phyloP scores from a whole-genome alignment of 352 stramenopile species.

The Blastocystis sp. region DNA sequence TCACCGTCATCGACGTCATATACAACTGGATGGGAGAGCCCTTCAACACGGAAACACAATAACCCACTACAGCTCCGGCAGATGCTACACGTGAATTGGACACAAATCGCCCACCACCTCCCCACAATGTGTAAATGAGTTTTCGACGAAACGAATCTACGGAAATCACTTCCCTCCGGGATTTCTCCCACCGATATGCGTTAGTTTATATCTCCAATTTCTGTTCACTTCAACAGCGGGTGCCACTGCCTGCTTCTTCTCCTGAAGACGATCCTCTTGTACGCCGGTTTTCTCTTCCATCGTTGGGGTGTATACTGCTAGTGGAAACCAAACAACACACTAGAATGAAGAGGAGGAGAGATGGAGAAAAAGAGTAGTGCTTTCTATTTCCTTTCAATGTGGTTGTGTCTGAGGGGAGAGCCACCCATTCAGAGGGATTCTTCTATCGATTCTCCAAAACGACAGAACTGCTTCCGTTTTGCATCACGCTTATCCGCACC shows the following conservation, averaged over 20 bases:
- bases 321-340: neutral
- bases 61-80: constrained; percentile 13
- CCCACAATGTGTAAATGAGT: constrained; percentile 51
- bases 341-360: neutral
- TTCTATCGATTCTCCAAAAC: too few relatives aligned
- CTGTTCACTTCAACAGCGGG: neutral
- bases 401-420: neutral
- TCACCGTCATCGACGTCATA: constrained; percentile 67
- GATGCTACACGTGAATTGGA: constrained; percentile 1
- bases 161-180: neutral
- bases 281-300: neutral
- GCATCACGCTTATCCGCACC: too few relatives aligned
- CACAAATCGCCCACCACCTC: constrained; percentile 11
- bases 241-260: neutral
- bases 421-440: too few relatives aligned
- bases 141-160: constrained; percentile 61
- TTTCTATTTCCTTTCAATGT: neutral
- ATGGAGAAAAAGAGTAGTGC: neutral
- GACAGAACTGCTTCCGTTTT: too few relatives aligned
- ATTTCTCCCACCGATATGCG: constrained; percentile 29
- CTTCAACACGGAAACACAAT: constrained; percentile 53
- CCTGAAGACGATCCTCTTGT: neutral
- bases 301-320: neutral
- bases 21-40: constrained; percentile 53
- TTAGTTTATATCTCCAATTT: constrained; percentile 12